These are phyloP conservation scores for Jamesozyma rosinii DNA, from an alignment of 805 yeast genomes.

Conservation along the genomic window DNA sequence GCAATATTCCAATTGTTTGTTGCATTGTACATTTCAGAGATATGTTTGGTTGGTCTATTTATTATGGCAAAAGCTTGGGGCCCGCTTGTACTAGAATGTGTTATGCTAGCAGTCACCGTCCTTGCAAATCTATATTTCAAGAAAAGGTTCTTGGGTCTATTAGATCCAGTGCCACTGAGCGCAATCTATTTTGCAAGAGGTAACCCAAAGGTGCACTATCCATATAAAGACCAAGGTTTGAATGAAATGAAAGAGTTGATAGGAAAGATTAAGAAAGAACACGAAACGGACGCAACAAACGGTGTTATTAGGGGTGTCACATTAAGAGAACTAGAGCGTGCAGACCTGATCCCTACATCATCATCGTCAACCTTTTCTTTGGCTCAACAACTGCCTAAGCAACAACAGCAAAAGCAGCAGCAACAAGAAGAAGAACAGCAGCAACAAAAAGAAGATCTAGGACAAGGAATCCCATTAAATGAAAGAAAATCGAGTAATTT, in stretches of 20 bases:
- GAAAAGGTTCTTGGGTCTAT: slow-evolving; percentile 49
- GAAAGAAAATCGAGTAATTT: slow-evolving; percentile 5
- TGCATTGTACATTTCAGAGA: slow-evolving; percentile 61
- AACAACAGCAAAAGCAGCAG: not conserved
- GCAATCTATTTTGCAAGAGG: slow-evolving; percentile 36
- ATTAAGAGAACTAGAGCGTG: slow-evolving; percentile 22
- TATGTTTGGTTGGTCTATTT: slow-evolving; percentile 60
- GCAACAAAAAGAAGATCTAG: not conserved
- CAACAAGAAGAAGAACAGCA: slow-evolving; percentile 1
- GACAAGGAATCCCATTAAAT: not conserved
- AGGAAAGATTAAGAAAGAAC: slow-evolving; percentile 24
- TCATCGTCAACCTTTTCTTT: slow-evolving; percentile 8
- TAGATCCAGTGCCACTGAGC: slow-evolving; percentile 62
- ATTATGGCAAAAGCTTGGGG: slow-evolving; percentile 76
- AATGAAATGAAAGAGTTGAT: slow-evolving; percentile 48
- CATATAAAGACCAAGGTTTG: slow-evolving; percentile 55
- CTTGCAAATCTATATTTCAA: slow-evolving; percentile 50
- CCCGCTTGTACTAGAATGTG: slow-evolving; percentile 58
- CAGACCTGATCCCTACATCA: slow-evolving; percentile 20
- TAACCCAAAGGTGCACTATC: slow-evolving; percentile 40
- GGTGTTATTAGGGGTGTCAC: slow-evolving; percentile 27
- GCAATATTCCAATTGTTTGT: slow-evolving; percentile 66
- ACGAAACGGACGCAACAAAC: slow-evolving; percentile 19
- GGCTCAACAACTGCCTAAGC: slow-evolving; percentile 4
- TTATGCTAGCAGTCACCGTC: slow-evolving; percentile 50